phyloP scores from a whole-genome alignment of 2,329 filamentous ascomycete genomes.

The Dactylellina drechsleri region DNA sequence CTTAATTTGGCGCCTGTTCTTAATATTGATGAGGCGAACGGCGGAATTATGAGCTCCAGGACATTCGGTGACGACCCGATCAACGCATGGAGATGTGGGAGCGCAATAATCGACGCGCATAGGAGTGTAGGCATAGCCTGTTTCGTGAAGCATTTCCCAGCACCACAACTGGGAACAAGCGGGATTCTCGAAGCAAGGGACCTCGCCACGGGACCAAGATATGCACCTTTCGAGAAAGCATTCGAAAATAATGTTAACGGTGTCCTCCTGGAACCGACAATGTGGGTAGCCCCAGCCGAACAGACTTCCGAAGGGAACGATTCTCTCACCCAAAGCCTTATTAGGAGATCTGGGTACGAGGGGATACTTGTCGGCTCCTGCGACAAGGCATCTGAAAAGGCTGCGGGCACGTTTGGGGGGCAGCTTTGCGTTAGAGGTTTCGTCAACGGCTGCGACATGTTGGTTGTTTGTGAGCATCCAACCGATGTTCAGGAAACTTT shows the following conservation, averaged over 20 bases:
- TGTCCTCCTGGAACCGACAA: conserved; percentile 47
- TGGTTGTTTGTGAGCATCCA: conserved; percentile 48
- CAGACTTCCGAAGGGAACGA: conserved; percentile 43
- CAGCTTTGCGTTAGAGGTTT: conserved; percentile 43
- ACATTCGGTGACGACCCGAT: conserved; percentile 95
- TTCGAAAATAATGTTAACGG: conserved; percentile 44
- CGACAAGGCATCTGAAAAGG: conserved; percentile 44
- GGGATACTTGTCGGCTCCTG: conserved; percentile 56
- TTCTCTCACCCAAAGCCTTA: conserved; percentile 53
- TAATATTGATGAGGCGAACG: conserved; percentile 90
- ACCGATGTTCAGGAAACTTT: conserved; percentile 49
- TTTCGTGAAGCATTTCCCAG: conserved; percentile 59
- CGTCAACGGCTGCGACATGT: conserved; percentile 50
- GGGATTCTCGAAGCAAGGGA: conserved; percentile 40
- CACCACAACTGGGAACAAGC: conserved; percentile 45
- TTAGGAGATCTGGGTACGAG: conserved; percentile 58
- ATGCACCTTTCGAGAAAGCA: conserved; percentile 46
- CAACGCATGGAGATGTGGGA: conserved; percentile 90
- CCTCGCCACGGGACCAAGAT: conserved; percentile 41
- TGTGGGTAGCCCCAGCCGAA: conserved; percentile 44
- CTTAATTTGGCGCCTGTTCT: conserved; percentile 92
- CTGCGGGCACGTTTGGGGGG: conserved; percentile 27
- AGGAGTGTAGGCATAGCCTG: conserved; percentile 64
- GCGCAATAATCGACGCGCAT: conserved; percentile 90
- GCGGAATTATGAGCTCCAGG: conserved; percentile 88